Base-by-base conservation (phyloP, 805 yeast genomes). In the Zygotorulaspora sp. region DNA sequence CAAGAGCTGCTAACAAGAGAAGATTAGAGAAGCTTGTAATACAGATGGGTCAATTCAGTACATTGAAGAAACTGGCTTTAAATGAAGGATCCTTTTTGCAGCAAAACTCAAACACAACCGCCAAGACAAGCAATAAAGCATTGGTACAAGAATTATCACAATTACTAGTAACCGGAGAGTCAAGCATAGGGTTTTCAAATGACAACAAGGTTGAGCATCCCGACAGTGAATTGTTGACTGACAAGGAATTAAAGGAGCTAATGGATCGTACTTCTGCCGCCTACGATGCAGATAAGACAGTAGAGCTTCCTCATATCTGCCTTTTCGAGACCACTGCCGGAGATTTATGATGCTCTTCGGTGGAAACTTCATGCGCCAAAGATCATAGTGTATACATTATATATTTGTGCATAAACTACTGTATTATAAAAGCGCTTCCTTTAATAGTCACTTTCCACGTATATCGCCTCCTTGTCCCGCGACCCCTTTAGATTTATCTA, bases 1-100 rank as follows among this genome's bases (percentile, higher is more conserved):
- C 83, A 19, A 78, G 78, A 45, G 94, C 96, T 2, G 83, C 81
- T 27, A 73, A 82, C 16, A 92, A 92, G 62, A 71, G 95, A 43
- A 76, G 75, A 41, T 68, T 89, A 41, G 96, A 87, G 49, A 78
- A 76, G 52, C 59, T 85, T 51, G 86, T 87, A 16, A 82, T 82
- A 38, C 81, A 79, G 49, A 57, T 75, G 65, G 88, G 88, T 3
- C 63, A 68, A 24, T 77, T 77, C 51, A 72, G 71, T 43, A 67
- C 67, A 23, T 59, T 70, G 40, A 61, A 54, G 28, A 65, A 62
- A 36, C 51, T 63, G 30, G 64, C 69, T 8, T 50, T 55, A 21
- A 55, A 52, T 36, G 54, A 61, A 43, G 45, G 65, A 41, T 49
- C 58, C 13, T 40, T 52, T 35, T 34, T 49, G 38, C 47, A 48